phyloP scores from a whole-genome alignment of 805 yeast species.

The Nakazawaea wyomingensis region DNA sequence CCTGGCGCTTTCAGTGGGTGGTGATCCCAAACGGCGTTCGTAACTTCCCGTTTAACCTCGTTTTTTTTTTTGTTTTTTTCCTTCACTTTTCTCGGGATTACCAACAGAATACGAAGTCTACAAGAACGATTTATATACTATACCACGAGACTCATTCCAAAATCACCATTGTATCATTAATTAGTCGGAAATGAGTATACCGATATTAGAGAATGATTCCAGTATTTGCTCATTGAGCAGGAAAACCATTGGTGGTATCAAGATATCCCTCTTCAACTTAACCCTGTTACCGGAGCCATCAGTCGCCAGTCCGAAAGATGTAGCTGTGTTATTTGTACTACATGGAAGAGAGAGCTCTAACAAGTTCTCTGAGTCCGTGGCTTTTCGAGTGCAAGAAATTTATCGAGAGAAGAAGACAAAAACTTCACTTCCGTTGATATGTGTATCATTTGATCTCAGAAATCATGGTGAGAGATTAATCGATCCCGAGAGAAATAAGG shows the following conservation, averaged over 20 bases:
- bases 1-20: neutral
- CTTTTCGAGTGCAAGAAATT: constrained; percentile 30
- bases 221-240: constrained; percentile 2
- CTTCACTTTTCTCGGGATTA: too few species aligned
- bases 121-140: too few species aligned
- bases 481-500: constrained; percentile 28
- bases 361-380: constrained; percentile 33
- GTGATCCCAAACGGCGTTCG: neutral
- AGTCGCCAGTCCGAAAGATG: constrained; percentile 15
- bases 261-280: constrained; percentile 38
- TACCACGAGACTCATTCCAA: too few species aligned
- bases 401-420: constrained; percentile 18
- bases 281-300: constrained; percentile 23
- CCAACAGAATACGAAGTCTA: too few species aligned
- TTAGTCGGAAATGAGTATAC: neutral
- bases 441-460: constrained; percentile 46
- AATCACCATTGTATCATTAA: too few species aligned
- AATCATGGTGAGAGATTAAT: constrained; percentile 50
- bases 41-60: neutral
- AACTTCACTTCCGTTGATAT: constrained; percentile 28
- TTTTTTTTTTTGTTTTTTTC: neutral
- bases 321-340: constrained; percentile 35
- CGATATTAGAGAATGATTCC: constrained; percentile 8
- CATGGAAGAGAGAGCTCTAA: constrained; percentile 43
- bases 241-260: constrained; percentile 40